Evolutionary conservation across 208 protist genomes (phyloP), one percentile per base, ranked within the genome.

Genomic region (Novymonas esmeraldas): DNA sequence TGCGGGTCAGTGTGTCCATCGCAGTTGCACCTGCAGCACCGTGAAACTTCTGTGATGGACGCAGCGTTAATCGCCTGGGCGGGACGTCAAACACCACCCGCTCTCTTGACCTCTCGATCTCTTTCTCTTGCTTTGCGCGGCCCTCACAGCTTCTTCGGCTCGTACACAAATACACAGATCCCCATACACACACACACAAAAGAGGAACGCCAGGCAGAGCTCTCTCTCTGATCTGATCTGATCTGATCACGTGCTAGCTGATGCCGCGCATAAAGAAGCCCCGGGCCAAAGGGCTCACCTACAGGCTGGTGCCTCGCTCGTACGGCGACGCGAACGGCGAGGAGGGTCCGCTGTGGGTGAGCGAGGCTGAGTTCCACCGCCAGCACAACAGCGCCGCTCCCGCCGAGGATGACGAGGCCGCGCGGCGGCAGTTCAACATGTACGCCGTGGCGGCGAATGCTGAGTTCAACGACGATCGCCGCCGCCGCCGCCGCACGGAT

Each of bases 291-390:
- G 84, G 82, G 11, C 64, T 76, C 7, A 85, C 83, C 10, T 93
- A 87, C 68, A 89, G 89, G 54, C 62, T 95, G 11, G 86, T 95
- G 3, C 84, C 88, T 33, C 84, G 75, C 44, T 75, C 87, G 16
- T 83, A 87, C 49, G 80, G 81, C 14, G 86, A 95, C 34, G 49
- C 59, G 6, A 38, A 75, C 28, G 69, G 76, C 34, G 79, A 67
- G 22, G 70, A 70, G 29, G 58, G 52, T 3, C 70, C 75, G 11
- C 44, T 71, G 13, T 85, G 81, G 77, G 89, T 95, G 42, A 79
- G 74, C 55, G 89, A 92, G 66, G 64, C 65, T 13, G 84, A 91
- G 62, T 66, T 94, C 33, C 83, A 78, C 33, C 65, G 70, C 54
- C 72, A 85, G 44, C 57, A 73, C 41, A 56, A 79, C n/a, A 60